Base-by-base conservation (phyloP, 2,329 filamentous ascomycete species). In the Pseudocercospora eumusae region DNA sequence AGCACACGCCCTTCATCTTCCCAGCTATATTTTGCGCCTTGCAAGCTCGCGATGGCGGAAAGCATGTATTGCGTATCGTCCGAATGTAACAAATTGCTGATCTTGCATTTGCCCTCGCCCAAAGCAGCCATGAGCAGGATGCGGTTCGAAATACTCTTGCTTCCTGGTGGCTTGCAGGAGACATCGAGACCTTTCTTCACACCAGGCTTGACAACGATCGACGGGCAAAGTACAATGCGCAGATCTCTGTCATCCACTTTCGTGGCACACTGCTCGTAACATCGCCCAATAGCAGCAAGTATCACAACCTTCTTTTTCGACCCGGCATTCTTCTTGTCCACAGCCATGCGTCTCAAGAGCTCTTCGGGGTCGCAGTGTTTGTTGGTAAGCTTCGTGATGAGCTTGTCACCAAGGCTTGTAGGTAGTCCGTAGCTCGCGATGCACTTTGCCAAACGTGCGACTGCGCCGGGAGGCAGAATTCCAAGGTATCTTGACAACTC, bases 251-350 rank as follows among this genome's bases (percentile, higher is more conserved):
- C 96, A 10, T 89, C 85, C n/a, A 98, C 93, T 9, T 92, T 87
- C 69, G 89, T 97, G 27, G 95, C 95, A 33, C 56, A 59, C 75
- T 89, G 90, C 78, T 99, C 95, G 72, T 93, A 79, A 0, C 92
- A 96, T 71, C 88, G 86, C 61, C 95, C 95, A 73, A 99, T 96
- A 11, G 90, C 90, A 0, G 92, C 93, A 10, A 99, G 82, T 7
- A 99, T 84, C 6, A 97, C 93, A 66, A 99, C 90, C 79, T 96
- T 98, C 83, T 99, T 99, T 77, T 93, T 92, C 62, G 86, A 86
- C 1, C 95, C 95, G 49, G 96, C 90, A 68, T 99, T 99, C 82
- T 99, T 99, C 84, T 99, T 99, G 79, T 99, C 95, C 8, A 99
- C 89, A 0, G 90, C 92, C 95, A 99, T 99, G 75, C 96, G 96